A percentile compares a stretch with the other conserved stretches of the same genome.
Conservation (phyloP, 495 filamentous ascomycete species). For the Podospora anserina region DNA sequence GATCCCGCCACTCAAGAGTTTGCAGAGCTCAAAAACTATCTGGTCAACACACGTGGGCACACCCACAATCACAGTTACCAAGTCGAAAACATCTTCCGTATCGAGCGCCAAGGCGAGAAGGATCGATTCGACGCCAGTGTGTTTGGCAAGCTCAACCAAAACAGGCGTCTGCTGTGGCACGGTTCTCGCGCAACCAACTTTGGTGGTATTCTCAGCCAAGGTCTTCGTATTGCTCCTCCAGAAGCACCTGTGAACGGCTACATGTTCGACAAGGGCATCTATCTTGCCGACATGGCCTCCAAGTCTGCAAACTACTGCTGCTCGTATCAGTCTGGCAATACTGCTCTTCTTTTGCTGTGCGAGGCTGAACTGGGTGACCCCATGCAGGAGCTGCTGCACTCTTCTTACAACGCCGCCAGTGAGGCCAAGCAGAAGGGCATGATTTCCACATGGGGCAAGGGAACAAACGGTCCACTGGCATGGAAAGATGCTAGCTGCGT, state of each 20-base stretch:
- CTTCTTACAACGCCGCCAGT: constrained; percentile 59
- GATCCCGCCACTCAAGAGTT: constrained; percentile 59
- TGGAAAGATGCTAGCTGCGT: constrained; percentile 77
- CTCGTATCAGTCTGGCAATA: constrained; percentile 41
- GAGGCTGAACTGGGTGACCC: constrained; percentile 75
- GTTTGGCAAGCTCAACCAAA: constrained; percentile 39
- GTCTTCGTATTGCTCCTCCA: constrained; percentile 80
- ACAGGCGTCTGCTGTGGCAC: constrained; percentile 81
- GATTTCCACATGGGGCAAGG: constrained; percentile 65
- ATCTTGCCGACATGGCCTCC: constrained; percentile 77
- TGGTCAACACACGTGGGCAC: constrained; percentile 59
- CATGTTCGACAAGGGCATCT: constrained; percentile 85
- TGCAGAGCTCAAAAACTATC: constrained; percentile 59
- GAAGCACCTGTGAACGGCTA: constrained; percentile 77
- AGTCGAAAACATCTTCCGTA: constrained; percentile 77
- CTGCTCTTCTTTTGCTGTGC: constrained; percentile 65
- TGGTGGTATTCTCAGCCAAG: constrained; percentile 77
- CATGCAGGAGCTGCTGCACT: constrained; percentile 53
- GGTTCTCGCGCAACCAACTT: constrained; percentile 77
- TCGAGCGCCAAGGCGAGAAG: constrained; percentile 70
- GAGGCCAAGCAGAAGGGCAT: constrained; percentile 57
- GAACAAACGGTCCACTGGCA: constrained; percentile 52
- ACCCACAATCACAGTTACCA: constrained; percentile 59
- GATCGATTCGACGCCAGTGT: constrained; percentile 61
- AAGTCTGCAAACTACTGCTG: constrained; percentile 75